Evolutionary conservation across 2,329 filamentous ascomycete genomes (phyloP).

Genomic region (Alternaria sp.): DNA sequence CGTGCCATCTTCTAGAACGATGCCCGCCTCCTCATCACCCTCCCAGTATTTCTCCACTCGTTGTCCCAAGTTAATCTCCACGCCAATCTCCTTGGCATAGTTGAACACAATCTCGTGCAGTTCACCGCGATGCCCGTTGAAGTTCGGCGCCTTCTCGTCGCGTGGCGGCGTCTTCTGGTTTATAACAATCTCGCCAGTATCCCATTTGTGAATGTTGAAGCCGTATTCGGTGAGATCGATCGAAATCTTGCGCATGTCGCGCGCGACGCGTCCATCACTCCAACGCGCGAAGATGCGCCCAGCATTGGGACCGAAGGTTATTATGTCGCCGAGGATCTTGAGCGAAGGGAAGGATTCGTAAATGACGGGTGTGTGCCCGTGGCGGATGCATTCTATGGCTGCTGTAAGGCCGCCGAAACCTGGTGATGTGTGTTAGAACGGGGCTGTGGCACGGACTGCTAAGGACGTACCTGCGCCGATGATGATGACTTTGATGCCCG

Average conservation of each 20-base stretch:
- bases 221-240: slow-evolving; percentile 62
- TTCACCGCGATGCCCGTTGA: slow-evolving; percentile 68
- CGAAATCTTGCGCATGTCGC: slow-evolving; percentile 57
- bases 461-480: slow-evolving; percentile 50
- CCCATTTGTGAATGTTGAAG: slow-evolving; percentile 67
- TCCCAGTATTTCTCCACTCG: slow-evolving; percentile 63
- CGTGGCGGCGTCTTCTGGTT: slow-evolving; percentile 59
- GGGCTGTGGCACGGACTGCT: not conserved
- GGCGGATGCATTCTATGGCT: slow-evolving; percentile 67
- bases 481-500: slow-evolving; percentile 62
- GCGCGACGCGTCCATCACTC: slow-evolving; percentile 57
- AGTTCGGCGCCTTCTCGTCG: slow-evolving; percentile 58
- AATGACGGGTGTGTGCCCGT: slow-evolving; percentile 65
- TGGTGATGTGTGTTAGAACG: slow-evolving; percentile 21
- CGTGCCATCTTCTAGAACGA: slow-evolving; percentile 58
- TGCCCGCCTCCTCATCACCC: slow-evolving; percentile 57
- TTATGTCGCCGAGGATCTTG: slow-evolving; percentile 67
- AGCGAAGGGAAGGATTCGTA: slow-evolving; percentile 65
- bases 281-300: slow-evolving; percentile 68
- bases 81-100: slow-evolving; percentile 61
- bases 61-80: slow-evolving; percentile 62
- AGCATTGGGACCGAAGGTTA: slow-evolving; percentile 66
- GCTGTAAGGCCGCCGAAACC: slow-evolving; percentile 68
- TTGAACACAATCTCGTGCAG: slow-evolving; percentile 66
- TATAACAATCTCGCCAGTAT: slow-evolving; percentile 65